Conservation (phyloP, 2,329 filamentous ascomycete genomes). For the Fusarium coicis region DNA sequence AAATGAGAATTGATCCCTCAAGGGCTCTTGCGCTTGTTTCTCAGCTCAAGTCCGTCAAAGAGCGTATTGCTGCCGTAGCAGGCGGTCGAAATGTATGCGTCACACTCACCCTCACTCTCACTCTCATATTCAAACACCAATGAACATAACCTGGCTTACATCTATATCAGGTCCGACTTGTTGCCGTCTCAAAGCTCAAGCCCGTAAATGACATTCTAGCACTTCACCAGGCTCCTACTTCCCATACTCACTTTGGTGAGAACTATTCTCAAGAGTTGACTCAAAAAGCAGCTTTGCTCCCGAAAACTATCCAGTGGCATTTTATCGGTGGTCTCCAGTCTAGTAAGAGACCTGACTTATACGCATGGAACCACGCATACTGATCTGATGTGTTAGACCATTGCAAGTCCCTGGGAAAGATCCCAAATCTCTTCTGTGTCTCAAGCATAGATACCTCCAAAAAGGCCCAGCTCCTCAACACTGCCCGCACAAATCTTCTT, state of each 20-base stretch:
- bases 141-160: conserved; percentile 34
- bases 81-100: conserved; percentile 64
- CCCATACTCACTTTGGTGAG: conserved; percentile 88
- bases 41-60: conserved; percentile 69
- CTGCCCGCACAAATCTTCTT: conserved; percentile 72
- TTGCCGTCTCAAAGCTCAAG: conserved; percentile 97
- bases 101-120: neutral
- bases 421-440: conserved; percentile 91
- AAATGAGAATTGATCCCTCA: conserved; percentile 71
- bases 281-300: conserved; percentile 85
- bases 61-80: conserved; percentile 65
- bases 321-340: conserved; percentile 96
- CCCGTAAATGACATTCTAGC: conserved; percentile 90
- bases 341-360: conserved; percentile 49
- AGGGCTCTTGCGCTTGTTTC: conserved; percentile 71
- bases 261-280: conserved; percentile 93
- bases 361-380: neutral
- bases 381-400: conserved; percentile 69
- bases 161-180: conserved; percentile 74
- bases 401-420: conserved; percentile 85
- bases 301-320: conserved; percentile 85
- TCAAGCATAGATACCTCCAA: conserved; percentile 89
- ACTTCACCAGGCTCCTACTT: conserved; percentile 71
- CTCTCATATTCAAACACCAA: neutral
- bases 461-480: conserved; percentile 85